Conservation (phyloP, 1,284 basidiomycete genomes). For the Apiotrichum sp. region DNA sequence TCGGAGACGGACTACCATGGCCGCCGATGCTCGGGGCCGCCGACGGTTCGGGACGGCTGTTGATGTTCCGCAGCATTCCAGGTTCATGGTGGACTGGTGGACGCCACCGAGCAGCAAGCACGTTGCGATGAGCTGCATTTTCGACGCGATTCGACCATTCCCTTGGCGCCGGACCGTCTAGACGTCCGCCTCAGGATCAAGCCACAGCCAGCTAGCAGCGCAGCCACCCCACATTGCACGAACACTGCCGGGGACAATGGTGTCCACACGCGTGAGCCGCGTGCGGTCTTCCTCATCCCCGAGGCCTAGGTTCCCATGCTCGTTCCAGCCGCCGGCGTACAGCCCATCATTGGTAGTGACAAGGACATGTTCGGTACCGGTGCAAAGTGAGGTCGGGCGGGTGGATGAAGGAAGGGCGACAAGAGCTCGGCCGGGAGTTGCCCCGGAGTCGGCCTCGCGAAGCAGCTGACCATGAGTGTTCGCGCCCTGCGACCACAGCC, state of each 20-base stretch:
- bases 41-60: too few species aligned
- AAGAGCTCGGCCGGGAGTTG: background rate
- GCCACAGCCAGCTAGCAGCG: constrained; percentile 12
- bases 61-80: too few species aligned
- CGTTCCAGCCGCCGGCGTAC: constrained; percentile 90
- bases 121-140: too few species aligned
- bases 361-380: constrained; percentile 78
- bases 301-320: constrained; percentile 81
- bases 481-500: constrained; percentile 57
- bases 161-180: too few species aligned
- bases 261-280: constrained; percentile 41
- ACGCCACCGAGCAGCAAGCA: too few species aligned
- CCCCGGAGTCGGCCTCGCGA: constrained; percentile 1
- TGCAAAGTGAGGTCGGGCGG: constrained; percentile 44
- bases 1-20: too few species aligned
- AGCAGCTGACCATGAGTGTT: constrained; percentile 64
- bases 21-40: too few species aligned
- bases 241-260: background rate
- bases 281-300: constrained; percentile 54
- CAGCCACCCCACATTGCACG: constrained; percentile 10
- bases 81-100: too few species aligned
- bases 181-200: background rate
- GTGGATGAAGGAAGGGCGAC: background rate
- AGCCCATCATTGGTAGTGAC: constrained; percentile 46
- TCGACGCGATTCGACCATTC: too few species aligned